Conservation (phyloP, 345 rosid genomes). For the Adansonia digitata region DNA sequence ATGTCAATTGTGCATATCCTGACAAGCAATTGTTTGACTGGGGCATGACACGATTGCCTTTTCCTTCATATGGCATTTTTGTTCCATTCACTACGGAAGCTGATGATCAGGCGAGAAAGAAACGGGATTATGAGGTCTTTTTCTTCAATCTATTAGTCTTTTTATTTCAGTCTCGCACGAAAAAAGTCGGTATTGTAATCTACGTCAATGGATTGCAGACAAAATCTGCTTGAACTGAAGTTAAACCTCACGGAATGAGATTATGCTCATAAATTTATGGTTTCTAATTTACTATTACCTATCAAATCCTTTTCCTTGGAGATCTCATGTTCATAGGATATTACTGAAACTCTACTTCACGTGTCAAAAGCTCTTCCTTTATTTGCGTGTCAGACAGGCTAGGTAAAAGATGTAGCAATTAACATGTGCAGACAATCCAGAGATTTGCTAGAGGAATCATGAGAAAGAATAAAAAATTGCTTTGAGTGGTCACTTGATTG, state of each 20-base stretch:
- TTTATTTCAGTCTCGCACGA: background rate
- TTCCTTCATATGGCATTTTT: constrained; percentile 75
- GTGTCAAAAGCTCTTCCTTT: background rate
- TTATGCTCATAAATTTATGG: background rate
- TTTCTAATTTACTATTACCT: background rate
- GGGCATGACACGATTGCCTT: constrained; percentile 88
- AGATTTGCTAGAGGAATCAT: background rate
- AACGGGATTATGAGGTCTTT: constrained; percentile 91
- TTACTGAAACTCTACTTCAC: background rate
- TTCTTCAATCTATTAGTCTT: background rate
- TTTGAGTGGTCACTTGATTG: background rate
- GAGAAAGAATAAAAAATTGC: background rate
- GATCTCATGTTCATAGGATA: background rate
- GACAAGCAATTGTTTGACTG: constrained; percentile 83
- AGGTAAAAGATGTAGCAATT: background rate
- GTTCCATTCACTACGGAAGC: constrained; percentile 86
- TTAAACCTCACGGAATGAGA: background rate
- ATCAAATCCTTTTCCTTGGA: background rate
- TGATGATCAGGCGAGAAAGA: constrained; percentile 88
- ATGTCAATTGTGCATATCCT: constrained; percentile 54
- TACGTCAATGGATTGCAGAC: background rate
- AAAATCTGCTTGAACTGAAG: constrained; percentile 4
- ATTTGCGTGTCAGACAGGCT: background rate
- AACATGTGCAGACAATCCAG: background rate
- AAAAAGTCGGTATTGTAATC: constrained; percentile 5